Base-by-base conservation (phyloP, 1,284 basidiomycete species). In the Microbotryomycetes sp. region DNA sequence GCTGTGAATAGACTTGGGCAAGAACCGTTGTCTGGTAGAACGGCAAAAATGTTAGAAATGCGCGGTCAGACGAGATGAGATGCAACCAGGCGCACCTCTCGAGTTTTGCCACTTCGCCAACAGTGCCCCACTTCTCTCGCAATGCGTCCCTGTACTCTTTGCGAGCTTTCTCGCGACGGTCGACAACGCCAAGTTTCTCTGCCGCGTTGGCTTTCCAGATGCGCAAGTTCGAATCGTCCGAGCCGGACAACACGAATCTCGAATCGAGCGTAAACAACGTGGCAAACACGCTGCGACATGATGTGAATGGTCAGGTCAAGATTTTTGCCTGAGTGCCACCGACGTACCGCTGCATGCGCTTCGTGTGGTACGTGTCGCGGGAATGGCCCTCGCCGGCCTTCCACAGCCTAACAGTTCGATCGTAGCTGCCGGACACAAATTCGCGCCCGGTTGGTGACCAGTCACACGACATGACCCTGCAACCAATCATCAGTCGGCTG, bases 171-270 rank as follows among this genome's bases (percentile, higher is more conserved):
- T 98, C 94, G 62, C 91, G 83, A n/a, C 89, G 87, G 54, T 89
- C 91, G 66, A 96, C 80, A 55, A 96, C 82, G 5, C 94, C 96
- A 29, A 98, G 80, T 76, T 91, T 96, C 69, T 96, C 92, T 1
- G 88, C 87, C 1, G 94, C 91, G 60, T 87, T 85, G 15, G 89
- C 84, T 76, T 99, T 99, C 96, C 96, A 98, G 71, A 99, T 83
- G 47, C 94, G 84, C 58, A 97, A 85, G 72, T 97, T 97, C 29
- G 94, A 94, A 73, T 98, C 96, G 74, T 98, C 96, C 0, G 91
- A 96, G 6, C 92, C 96, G 3, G 88, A 86, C 6, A 98, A 77
- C 28, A 98, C 86, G 78, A 93, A 98, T 45, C 92, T 85, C 21
- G 93, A 86, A 66, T 98, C 96, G 23, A 86, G 85, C 0, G 91